Percentiles rank a stretch among this genome's conserved stretches.
These are phyloP conservation scores for Fusarium hainanense DNA, from an alignment of 2,329 filamentous ascomycete genomes.

Conservation along the genomic window DNA sequence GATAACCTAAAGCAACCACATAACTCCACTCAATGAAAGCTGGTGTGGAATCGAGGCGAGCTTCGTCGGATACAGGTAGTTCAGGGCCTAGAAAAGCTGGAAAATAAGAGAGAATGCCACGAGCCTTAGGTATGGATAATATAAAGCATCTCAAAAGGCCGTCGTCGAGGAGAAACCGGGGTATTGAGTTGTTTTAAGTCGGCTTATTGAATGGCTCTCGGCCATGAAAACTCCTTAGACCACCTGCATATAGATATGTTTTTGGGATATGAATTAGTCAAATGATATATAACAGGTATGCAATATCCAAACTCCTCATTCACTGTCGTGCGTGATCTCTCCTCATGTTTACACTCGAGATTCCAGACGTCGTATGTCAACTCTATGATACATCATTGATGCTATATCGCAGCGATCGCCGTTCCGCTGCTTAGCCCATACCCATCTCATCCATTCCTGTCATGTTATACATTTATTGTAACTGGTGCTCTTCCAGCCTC, in stretches of 20 bases:
- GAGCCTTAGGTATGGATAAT: not conserved
- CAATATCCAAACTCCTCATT: conserved; percentile 4
- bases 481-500: conserved; percentile 41
- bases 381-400: conserved; percentile 1
- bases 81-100: not conserved
- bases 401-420: conserved; percentile 3
- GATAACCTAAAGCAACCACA: not conserved
- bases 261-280: not conserved
- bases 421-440: conserved; percentile 4
- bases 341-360: conserved; percentile 2
- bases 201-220: not conserved
- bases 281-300: not conserved
- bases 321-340: not conserved
- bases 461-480: conserved; percentile 25
- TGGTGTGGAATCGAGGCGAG: not conserved
- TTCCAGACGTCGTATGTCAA: conserved; percentile 5
- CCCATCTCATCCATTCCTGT: conserved; percentile 8
- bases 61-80: not conserved
- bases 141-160: not conserved
- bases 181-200: not conserved
- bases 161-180: not conserved
- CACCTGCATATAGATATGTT: not conserved
- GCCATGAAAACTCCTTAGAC: not conserved
- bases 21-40: not conserved
- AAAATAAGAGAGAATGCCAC: not conserved